phyloP scores from a whole-genome alignment of 1,284 basidiomycete genomes.

The Rhodotorula sp. region DNA sequence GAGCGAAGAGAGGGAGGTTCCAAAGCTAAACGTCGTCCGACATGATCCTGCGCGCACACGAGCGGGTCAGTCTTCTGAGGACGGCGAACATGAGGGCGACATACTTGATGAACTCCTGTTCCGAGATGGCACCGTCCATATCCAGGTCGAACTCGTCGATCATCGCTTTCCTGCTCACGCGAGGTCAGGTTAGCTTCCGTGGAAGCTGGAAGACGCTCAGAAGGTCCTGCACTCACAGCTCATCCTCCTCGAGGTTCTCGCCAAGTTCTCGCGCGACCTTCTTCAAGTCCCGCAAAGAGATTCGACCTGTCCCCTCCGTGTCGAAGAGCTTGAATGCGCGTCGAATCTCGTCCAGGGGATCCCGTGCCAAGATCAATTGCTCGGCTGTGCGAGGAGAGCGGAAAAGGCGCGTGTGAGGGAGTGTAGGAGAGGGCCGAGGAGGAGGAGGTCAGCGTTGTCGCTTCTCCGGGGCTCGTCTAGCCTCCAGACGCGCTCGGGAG shows the following conservation, averaged over 20 bases:
- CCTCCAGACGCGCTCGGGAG: too few species aligned
- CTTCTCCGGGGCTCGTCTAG: background rate
- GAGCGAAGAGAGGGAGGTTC: background rate
- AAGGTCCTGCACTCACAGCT: constrained; percentile 66
- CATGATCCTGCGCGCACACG: constrained; percentile 7
- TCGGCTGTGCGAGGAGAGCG: constrained; percentile 64
- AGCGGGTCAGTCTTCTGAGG: background rate
- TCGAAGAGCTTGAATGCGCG: constrained; percentile 96
- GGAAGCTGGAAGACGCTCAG: background rate
- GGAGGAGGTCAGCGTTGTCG: background rate
- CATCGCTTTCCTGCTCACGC: constrained; percentile 82
- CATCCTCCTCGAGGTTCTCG: constrained; percentile 92
- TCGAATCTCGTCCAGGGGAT: constrained; percentile 94
- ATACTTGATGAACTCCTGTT: constrained; percentile 73
- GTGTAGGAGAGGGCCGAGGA: background rate
- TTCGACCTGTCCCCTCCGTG: constrained; percentile 93
- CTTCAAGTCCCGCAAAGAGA: constrained; percentile 83
- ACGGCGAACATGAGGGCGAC: background rate
- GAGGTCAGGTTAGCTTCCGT: background rate
- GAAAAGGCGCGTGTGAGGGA: background rate
- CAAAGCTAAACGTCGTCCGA: constrained; percentile 8
- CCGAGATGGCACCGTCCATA: constrained; percentile 95
- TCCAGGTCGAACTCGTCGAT: constrained; percentile 99
- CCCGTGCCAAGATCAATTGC: constrained; percentile 84
- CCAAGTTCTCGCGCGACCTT: constrained; percentile 97